Conservation (phyloP, 306 rosid species). For the Trifolium pratense region DNA sequence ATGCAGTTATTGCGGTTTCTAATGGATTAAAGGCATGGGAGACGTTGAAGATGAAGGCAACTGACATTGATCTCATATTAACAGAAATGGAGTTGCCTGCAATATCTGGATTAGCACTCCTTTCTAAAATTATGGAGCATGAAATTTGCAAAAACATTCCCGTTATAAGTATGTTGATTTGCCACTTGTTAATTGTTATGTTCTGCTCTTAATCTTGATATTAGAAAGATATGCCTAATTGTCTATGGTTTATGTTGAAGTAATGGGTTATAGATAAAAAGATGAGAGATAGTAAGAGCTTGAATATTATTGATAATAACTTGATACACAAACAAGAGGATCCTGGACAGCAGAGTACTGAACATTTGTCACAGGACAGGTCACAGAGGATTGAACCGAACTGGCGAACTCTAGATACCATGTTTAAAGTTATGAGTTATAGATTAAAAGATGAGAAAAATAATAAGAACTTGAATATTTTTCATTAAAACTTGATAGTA, state of each 20-base stretch:
- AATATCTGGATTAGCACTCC: conserved; percentile 79
- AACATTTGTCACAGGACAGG: too few relatives aligned
- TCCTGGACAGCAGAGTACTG: too few relatives aligned
- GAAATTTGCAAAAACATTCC: conserved; percentile 74
- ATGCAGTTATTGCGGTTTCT: conserved; percentile 68
- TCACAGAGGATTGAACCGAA: background rate
- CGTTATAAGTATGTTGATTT: conserved; percentile 66
- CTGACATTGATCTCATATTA: conserved; percentile 64
- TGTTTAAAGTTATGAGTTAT: background rate
- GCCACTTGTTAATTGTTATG: conserved; percentile 6
- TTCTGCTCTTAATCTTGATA: conserved; percentile 17
- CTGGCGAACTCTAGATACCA: background rate
- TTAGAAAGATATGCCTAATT: conserved; percentile 19
- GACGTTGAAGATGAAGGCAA: conserved; percentile 57
- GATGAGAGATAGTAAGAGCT: background rate
- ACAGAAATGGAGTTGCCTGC: conserved; percentile 81
- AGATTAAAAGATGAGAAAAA: background rate
- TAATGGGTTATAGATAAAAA: too few relatives aligned
- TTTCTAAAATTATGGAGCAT: conserved; percentile 72
- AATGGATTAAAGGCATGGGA: conserved; percentile 86
- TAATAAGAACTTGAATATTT: background rate
- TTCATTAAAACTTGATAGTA: background rate
- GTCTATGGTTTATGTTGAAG: background rate
- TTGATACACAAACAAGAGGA: too few relatives aligned
- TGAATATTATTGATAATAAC: too few relatives aligned